Base-by-base conservation (phyloP, 202 grass and related monocot genomes). In the Brachypodium distachyon region DNA sequence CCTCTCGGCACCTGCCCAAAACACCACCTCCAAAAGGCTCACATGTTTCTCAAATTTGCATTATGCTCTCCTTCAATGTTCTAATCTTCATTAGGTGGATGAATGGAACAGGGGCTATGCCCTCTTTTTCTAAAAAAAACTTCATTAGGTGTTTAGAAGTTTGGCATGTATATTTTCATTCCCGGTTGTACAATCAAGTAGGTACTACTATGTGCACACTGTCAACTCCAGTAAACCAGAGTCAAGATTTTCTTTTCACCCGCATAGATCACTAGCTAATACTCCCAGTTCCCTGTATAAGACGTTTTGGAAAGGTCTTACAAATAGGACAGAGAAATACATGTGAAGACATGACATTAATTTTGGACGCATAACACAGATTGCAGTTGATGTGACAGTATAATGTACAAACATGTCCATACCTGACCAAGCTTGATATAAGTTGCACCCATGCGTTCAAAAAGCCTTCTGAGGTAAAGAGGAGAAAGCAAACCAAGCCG, bases 341-440 rank as follows among this genome's bases (percentile, higher is more conserved):
- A 22, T 66, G 7, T 65, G 43, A 54, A 53, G 36, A 2, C n/a
- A 39, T 31, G 36, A 6, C 27, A 75, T 68, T 59, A 23, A 48
- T 14, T 52, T 12, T 9, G 4, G 6, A 19, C 31, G 47, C 9
- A 48, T 5, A 77, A 76, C 29, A 51, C 5, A 52, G 4, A 6
- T 19, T 56, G 17, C 19, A 52, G 14, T 52, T 47, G 18, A 73
- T 78, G n/a, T n/a, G 58, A 61, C 38, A 37, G 19, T 40, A 58
- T 18, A 82, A 58, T 49, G 33, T 72, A 61, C 40, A 25, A 65
- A 69, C 26, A 32, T 43, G 12, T 26, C 33, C 51, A 72, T 88
- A 94, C 91, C 91, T 97, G 95, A 54, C 95, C 91, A 67, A 97
- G 84, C 77, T 97, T 97, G 76, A 97, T 90, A 77, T 97, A 97